Percentiles rank a stretch among this genome's conserved stretches.
Conservation (phyloP, 176 grass and related monocot species). For the Themeda triandra region DNA sequence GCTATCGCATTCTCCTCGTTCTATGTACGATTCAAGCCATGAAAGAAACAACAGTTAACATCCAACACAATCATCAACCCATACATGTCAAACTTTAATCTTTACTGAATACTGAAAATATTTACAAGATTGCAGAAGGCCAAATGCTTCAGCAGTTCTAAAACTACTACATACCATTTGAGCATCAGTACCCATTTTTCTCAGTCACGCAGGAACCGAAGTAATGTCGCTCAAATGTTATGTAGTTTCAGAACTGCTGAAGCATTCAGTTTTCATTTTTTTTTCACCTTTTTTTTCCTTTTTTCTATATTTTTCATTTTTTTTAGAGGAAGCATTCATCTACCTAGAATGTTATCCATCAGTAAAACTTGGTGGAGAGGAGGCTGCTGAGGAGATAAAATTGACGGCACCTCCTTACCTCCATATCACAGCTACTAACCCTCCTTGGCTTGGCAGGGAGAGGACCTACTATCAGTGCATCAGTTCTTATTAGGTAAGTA, state of each 20-base stretch:
- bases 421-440: neutral
- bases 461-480: neutral
- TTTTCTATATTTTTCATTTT: neutral
- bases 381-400: neutral
- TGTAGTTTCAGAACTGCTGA: neutral
- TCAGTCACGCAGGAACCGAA: neutral
- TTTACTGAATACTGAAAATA: neutral
- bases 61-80: neutral
- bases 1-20: neutral
- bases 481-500: slow-evolving; percentile 15
- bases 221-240: neutral
- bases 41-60: neutral
- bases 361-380: neutral
- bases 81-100: neutral
- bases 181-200: neutral
- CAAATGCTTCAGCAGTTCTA: slow-evolving; percentile 8
- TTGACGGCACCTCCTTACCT: neutral
- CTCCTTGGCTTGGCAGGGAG: neutral
- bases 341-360: neutral
- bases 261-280: slow-evolving; percentile 1
- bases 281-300: neutral
- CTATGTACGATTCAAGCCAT: neutral
- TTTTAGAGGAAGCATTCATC: neutral
- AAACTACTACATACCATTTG: neutral
- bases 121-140: neutral